Percentiles rank a stretch among this genome's conserved stretches.
Conservation (phyloP, 2,329 filamentous ascomycete species). For the Fusarium piperis region DNA sequence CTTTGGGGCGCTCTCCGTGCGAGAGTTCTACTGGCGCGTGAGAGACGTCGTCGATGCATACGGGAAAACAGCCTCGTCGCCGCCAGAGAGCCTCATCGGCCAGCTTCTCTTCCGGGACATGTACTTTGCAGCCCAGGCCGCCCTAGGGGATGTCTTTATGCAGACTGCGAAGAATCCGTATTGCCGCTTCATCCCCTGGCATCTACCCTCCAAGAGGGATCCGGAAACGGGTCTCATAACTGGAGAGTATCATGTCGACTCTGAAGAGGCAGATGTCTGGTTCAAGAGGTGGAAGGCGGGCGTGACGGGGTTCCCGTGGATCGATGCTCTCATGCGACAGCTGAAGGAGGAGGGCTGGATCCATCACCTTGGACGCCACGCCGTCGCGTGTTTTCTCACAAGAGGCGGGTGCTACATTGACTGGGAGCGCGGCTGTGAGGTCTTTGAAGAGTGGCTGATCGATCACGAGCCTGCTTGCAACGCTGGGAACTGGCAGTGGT, state of each 20-base stretch:
- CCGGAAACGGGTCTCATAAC: constrained; percentile 58
- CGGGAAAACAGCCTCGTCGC: constrained; percentile 64
- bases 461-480: constrained; percentile 82
- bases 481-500: constrained; percentile 81
- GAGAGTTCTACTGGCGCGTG: constrained; percentile 78
- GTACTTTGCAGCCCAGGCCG: constrained; percentile 82
- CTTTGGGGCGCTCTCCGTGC: constrained; percentile 76
- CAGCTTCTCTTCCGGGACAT: constrained; percentile 83
- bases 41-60: constrained; percentile 69
- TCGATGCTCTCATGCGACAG: constrained; percentile 83
- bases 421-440: constrained; percentile 82
- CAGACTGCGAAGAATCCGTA: constrained; percentile 73
- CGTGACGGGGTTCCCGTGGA: constrained; percentile 80
- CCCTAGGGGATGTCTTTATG: constrained; percentile 69
- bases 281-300: constrained; percentile 76
- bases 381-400: constrained; percentile 84
- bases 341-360: constrained; percentile 79
- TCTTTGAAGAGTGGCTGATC: constrained; percentile 79
- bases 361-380: constrained; percentile 79
- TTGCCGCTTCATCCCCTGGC: constrained; percentile 82
- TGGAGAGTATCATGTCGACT: constrained; percentile 72
- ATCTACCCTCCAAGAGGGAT: constrained; percentile 70
- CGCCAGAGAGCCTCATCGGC: constrained; percentile 75
- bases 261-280: constrained; percentile 68
- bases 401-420: constrained; percentile 80